Evolutionary conservation across 768 basidiomycete species (phyloP).

Genomic region (Mycena polygramma): DNA sequence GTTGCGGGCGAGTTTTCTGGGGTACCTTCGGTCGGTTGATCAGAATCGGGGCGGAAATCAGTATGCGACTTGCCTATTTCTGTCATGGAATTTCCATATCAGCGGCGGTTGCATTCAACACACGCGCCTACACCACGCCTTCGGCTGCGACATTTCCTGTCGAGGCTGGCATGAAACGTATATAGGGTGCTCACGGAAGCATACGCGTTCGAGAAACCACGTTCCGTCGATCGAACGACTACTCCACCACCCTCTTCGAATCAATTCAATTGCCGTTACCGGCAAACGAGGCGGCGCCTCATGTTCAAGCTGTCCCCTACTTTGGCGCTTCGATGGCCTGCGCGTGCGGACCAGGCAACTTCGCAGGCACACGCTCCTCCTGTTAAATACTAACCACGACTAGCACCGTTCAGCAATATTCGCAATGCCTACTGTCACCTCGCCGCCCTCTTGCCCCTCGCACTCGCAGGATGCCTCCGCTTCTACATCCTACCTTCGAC

Average conservation of each 20-base stretch:
- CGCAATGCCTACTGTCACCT: background rate
- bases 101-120: background rate
- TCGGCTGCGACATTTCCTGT: background rate
- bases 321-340: background rate
- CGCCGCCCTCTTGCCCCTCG: too few species aligned
- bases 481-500: background rate
- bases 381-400: background rate
- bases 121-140: background rate
- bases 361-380: background rate
- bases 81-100: background rate
- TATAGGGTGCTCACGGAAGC: too few species aligned
- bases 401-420: background rate
- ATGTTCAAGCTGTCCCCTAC: background rate
- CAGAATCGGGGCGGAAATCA: background rate
- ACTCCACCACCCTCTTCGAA: background rate
- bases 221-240: background rate
- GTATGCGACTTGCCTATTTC: background rate
- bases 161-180: too few species aligned
- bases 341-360: background rate
- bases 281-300: background rate
- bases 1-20: background rate
- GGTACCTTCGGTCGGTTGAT: background rate
- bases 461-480: background rate
- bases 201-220: too few species aligned
- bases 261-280: background rate